Evolutionary conservation across 208 protist genomes (phyloP).

Genomic region (Porcisia deanei): DNA sequence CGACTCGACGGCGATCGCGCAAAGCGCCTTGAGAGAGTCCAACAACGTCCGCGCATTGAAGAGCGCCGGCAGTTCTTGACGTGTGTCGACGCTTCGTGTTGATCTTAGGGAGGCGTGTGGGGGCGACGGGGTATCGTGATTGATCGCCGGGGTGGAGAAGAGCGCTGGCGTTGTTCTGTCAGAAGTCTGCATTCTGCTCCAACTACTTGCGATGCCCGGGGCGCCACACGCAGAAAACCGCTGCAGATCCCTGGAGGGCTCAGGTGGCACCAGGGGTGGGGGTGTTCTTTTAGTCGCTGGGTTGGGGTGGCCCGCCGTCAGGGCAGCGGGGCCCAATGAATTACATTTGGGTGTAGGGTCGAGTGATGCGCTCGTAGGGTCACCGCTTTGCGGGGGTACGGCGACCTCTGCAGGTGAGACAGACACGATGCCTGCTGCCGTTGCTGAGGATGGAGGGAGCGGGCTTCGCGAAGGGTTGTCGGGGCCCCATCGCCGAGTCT

Average conservation of each 20-base stretch:
- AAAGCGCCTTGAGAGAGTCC: background rate
- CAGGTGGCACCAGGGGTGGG: background rate
- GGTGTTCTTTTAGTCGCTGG: background rate
- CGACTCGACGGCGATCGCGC: conserved; percentile 9
- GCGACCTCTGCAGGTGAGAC: background rate
- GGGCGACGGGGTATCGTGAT: background rate
- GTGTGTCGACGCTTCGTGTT: background rate
- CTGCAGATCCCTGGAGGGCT: background rate
- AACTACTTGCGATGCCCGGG: background rate
- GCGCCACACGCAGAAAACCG: background rate
- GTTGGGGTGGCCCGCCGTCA: background rate
- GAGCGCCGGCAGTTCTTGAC: background rate
- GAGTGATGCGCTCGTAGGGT: background rate
- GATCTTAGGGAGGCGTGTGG: background rate
- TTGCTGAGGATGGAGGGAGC: background rate
- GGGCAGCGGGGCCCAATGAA: background rate
- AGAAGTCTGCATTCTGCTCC: background rate
- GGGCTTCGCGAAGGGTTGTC: background rate
- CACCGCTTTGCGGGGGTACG: background rate
- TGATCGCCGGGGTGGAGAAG: too few species aligned
- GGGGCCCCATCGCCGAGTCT: background rate
- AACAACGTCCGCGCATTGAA: conserved; percentile 17
- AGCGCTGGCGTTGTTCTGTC: background rate
- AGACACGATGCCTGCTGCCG: background rate
- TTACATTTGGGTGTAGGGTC: background rate